Evolutionary conservation across 2,329 filamentous ascomycete genomes (phyloP).

Genomic region (Stylonectria norvegica): DNA sequence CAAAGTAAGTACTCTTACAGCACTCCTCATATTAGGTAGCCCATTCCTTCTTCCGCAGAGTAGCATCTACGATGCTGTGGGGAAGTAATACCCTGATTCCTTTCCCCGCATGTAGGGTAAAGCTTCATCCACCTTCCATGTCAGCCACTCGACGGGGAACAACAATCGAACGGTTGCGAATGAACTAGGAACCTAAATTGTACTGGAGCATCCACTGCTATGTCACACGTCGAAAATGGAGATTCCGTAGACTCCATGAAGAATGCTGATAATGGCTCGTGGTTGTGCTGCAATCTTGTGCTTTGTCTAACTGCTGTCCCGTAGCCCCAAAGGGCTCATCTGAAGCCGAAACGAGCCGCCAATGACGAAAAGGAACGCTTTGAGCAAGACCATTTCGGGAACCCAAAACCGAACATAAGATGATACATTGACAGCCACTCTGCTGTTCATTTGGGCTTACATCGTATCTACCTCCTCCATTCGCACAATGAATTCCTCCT

Average conservation of each 20-base stretch:
- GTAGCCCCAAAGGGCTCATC: slow-evolving; percentile 62
- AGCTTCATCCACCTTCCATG: slow-evolving; percentile 21
- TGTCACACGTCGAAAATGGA: slow-evolving; percentile 57
- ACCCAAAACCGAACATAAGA: slow-evolving; percentile 60
- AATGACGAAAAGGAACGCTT: slow-evolving; percentile 67
- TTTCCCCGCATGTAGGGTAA: slow-evolving; percentile 20
- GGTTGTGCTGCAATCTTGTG: slow-evolving; percentile 3
- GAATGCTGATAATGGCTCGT: slow-evolving; percentile 69
- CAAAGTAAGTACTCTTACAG: no score
- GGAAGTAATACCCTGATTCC: no score
- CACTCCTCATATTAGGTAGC: no score
- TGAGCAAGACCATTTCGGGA: slow-evolving; percentile 72
- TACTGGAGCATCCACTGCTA: slow-evolving; percentile 13
- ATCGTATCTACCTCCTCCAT: slow-evolving; percentile 63
- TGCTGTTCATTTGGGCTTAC: no score
- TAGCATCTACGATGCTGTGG: no score
- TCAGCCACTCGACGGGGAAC: slow-evolving; percentile 14
- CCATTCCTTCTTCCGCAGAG: no score
- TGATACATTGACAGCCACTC: no score
- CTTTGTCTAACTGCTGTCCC: no score
- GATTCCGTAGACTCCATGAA: slow-evolving; percentile 76
- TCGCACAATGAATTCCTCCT: slow-evolving; percentile 68
- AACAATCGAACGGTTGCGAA: slow-evolving; percentile 15
- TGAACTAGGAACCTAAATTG: no score
- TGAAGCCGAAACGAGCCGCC: slow-evolving; percentile 57